Evolutionary conservation across 2,329 filamentous ascomycete genomes (phyloP).

Genomic region (Plenodomus tracheiphilus): DNA sequence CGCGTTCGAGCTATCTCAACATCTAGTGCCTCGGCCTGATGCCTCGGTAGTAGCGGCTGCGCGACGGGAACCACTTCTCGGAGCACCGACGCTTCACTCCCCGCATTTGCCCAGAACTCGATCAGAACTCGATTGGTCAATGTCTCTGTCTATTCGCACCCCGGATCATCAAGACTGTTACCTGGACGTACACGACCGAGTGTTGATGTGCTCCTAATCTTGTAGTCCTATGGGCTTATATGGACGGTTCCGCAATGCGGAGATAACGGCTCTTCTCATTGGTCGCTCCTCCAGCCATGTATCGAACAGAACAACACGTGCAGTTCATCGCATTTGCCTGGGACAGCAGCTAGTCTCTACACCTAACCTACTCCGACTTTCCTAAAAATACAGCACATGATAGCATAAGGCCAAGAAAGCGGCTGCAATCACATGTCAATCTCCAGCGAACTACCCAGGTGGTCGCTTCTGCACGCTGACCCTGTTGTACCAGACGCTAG

Average conservation of each 20-base stretch:
- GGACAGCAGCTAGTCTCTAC: no score
- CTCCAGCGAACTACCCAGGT: not conserved
- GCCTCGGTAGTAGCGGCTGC: constrained; percentile 24
- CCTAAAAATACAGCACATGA: no score
- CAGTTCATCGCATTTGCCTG: not conserved
- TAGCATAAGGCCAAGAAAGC: not conserved
- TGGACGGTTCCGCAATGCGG: not conserved
- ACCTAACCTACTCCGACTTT: no score
- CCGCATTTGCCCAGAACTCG: not conserved
- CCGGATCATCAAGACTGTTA: not conserved
- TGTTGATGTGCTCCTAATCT: not conserved
- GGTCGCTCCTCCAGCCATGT: no score
- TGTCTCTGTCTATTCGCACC: not conserved
- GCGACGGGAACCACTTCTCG: not conserved
- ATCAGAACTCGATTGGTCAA: no score
- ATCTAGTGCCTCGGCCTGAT: constrained; percentile 1
- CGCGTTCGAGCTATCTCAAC: constrained; percentile 13
- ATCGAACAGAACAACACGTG: no score
- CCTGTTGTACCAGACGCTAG: no score
- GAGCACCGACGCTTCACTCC: not conserved
- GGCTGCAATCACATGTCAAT: not conserved
- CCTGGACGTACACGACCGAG: not conserved
- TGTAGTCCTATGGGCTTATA: not conserved
- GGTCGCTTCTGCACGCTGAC: no score
- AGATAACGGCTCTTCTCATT: not conserved